Conservation (phyloP, 768 basidiomycete genomes). For the Plicaturopsis crispa region DNA sequence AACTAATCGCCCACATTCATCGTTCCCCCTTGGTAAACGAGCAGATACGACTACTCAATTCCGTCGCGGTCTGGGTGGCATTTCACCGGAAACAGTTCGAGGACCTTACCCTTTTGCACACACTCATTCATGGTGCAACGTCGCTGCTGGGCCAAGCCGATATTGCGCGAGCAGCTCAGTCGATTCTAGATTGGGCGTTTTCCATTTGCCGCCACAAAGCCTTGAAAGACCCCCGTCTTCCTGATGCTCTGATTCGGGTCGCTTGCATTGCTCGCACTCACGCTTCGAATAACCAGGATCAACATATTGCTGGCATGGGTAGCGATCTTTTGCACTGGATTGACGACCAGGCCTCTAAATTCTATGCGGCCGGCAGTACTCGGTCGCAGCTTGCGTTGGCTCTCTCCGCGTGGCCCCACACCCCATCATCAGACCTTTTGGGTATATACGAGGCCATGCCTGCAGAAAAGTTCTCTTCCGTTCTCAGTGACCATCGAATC, state of each 20-base stretch:
- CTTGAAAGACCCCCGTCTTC: conserved; percentile 42
- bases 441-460: conserved; percentile 38
- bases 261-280: conserved; percentile 54
- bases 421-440: conserved; percentile 40
- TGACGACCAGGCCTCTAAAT: conserved; percentile 40
- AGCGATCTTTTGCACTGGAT: conserved; percentile 54
- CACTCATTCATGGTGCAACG: conserved; percentile 59
- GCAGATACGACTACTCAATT: conserved; percentile 67
- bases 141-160: conserved; percentile 63
- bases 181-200: conserved; percentile 75
- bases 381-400: conserved; percentile 42
- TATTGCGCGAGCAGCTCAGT: conserved; percentile 61
- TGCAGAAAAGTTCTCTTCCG: conserved; percentile 37
- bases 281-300: conserved; percentile 23
- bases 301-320: conserved; percentile 26
- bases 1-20: conserved; percentile 62
- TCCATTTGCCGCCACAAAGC: conserved; percentile 33
- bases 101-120: conserved; percentile 54
- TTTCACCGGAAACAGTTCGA: conserved; percentile 47
- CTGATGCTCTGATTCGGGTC: conserved; percentile 65
- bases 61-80: conserved; percentile 68
- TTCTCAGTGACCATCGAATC: conserved; percentile 53
- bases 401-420: conserved; percentile 71
- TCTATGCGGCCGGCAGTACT: conserved; percentile 32
- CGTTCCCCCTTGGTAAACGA: conserved; percentile 73